phyloP scores from a whole-genome alignment of 768 basidiomycete genomes.

The Boletus rubescentipes region DNA sequence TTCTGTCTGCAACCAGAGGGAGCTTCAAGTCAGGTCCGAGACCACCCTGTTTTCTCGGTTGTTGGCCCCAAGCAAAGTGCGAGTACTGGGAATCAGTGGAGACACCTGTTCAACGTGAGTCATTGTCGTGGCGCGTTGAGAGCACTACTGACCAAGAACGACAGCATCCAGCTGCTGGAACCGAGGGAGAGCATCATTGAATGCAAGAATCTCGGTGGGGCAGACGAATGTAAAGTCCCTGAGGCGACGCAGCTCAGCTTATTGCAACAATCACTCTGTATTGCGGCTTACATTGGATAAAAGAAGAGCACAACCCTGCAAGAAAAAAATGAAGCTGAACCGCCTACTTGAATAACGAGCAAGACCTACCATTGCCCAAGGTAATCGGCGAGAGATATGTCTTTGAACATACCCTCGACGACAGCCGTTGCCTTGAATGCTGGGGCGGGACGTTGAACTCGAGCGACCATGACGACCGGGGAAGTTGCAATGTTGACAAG shows the following conservation, averaged over 20 bases:
- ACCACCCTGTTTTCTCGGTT: slow-evolving; percentile 82
- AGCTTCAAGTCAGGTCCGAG: slow-evolving; percentile 87
- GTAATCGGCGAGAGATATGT: slow-evolving; percentile 71
- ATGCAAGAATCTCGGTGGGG: slow-evolving; percentile 95
- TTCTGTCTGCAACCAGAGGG: slow-evolving; percentile 78
- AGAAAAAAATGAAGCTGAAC: neutral
- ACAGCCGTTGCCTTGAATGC: slow-evolving; percentile 75
- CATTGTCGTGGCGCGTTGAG: neutral
- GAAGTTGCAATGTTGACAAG: neutral
- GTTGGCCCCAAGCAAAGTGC: slow-evolving; percentile 84
- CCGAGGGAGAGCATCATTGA: slow-evolving; percentile 80
- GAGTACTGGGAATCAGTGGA: slow-evolving; percentile 91
- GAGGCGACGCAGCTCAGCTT: neutral
- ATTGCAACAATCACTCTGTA: neutral
- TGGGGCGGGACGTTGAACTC: slow-evolving; percentile 85
- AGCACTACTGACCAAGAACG: slow-evolving; percentile 61
- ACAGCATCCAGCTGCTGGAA: slow-evolving; percentile 73
- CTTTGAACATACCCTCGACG: slow-evolving; percentile 72
- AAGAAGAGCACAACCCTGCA: slow-evolving; percentile 89
- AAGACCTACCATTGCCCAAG: slow-evolving; percentile 72
- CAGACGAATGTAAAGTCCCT: slow-evolving; percentile 91
- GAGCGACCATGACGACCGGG: slow-evolving; percentile 38
- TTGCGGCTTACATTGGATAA: slow-evolving; percentile 77
- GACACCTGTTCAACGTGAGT: slow-evolving; percentile 43
- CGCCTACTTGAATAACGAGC: neutral